phyloP scores from a whole-genome alignment of 768 basidiomycete genomes.

The Clitopilus passeckerianus region DNA sequence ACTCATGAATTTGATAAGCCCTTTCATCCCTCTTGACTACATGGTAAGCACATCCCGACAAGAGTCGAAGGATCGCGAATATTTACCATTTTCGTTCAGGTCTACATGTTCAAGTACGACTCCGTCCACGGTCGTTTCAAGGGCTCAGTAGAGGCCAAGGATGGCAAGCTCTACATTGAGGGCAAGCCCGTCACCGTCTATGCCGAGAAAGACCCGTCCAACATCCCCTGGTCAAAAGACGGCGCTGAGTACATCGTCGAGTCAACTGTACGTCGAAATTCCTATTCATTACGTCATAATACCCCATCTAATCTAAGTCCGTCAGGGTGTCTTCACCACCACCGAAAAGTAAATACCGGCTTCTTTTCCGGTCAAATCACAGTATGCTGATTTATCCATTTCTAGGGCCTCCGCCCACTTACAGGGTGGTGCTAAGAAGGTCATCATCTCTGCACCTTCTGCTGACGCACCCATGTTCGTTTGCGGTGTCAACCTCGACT shows the following conservation, averaged over 20 bases:
- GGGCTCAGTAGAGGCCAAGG: slow-evolving; percentile 75
- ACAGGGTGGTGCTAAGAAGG: slow-evolving; percentile 99
- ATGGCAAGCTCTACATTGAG: slow-evolving; percentile 86
- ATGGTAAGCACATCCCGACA: slow-evolving; percentile 55
- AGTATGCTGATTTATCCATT: no score
- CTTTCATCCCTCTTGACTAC: slow-evolving; percentile 96
- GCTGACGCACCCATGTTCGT: slow-evolving; percentile 95
- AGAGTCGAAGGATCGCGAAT: background rate
- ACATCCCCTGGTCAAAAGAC: slow-evolving; percentile 76
- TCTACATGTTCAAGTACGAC: slow-evolving; percentile 99
- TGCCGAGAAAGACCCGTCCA: slow-evolving; percentile 81
- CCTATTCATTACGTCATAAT: background rate
- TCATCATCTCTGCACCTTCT: slow-evolving; percentile 99
- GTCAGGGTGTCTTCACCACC: slow-evolving; percentile 96
- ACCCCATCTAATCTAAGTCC: background rate
- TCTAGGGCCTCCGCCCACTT: slow-evolving; percentile 82
- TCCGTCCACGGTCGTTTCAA: slow-evolving; percentile 92
- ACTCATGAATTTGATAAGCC: slow-evolving; percentile 40
- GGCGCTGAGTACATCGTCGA: slow-evolving; percentile 95
- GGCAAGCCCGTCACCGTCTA: slow-evolving; percentile 74
- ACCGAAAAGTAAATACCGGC: slow-evolving; percentile 62
- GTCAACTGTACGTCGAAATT: slow-evolving; percentile 66
- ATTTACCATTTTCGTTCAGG: slow-evolving; percentile 34
- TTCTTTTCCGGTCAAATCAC: background rate
- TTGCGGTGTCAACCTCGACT: slow-evolving; percentile 90